A percentile compares a stretch with the other conserved stretches of the same genome.
Conservation (phyloP, 768 basidiomycete genomes). For the Chalciporus pseudorubinellus region DNA sequence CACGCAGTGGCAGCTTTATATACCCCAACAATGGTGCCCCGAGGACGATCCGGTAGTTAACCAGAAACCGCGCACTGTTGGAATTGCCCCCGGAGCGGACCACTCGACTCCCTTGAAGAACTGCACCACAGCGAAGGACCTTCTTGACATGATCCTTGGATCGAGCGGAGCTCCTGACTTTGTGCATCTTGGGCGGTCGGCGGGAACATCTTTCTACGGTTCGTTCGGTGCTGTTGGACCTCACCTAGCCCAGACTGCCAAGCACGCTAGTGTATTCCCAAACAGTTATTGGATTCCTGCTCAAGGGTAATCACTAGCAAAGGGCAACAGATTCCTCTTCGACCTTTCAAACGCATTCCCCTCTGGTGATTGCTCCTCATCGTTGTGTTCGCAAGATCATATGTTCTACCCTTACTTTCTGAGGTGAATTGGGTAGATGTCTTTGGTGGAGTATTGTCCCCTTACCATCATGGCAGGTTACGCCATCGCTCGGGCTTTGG, state of each 20-base stretch:
- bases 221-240: constrained; percentile 24
- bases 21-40: constrained; percentile 28
- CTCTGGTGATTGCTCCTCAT: neutral
- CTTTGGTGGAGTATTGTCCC: neutral
- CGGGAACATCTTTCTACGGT: constrained; percentile 25
- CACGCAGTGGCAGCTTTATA: constrained; percentile 10
- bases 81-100: constrained; percentile 30
- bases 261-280: constrained; percentile 15
- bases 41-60: constrained; percentile 31
- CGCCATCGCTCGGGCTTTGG: neutral
- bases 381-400: neutral
- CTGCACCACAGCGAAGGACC: constrained; percentile 23
- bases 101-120: neutral
- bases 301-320: constrained; percentile 12
- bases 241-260: constrained; percentile 22
- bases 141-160: constrained; percentile 29
- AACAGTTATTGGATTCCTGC: constrained; percentile 21
- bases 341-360: neutral
- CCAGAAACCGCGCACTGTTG: constrained; percentile 23
- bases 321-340: neutral
- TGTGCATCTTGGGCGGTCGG: constrained; percentile 6
- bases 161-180: constrained; percentile 6
- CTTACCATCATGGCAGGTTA: no score
- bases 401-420: neutral
- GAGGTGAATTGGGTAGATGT: neutral